These are phyloP conservation scores for Blakeslea trispora DNA, from an alignment of 371 early-diverging fungal species.

Conservation along the genomic window DNA sequence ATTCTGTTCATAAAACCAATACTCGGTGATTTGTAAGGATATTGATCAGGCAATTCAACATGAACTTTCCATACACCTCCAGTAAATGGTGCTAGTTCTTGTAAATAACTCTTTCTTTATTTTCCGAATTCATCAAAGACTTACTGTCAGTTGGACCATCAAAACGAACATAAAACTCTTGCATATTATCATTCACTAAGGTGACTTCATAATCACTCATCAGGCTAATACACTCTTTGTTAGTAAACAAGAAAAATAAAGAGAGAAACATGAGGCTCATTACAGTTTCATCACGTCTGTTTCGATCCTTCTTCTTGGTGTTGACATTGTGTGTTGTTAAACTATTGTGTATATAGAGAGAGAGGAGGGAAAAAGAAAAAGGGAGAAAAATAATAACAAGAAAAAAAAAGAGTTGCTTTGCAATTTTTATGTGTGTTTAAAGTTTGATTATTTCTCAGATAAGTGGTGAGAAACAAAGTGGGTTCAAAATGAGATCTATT, in stretches of 20 bases:
- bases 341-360: too few relatives aligned
- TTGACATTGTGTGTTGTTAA: constrained; percentile 64
- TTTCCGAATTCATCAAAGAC: constrained; percentile 24
- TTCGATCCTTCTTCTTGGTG: constrained; percentile 92
- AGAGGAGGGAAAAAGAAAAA: too few relatives aligned
- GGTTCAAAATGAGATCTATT: too few relatives aligned
- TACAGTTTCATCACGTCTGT: constrained; percentile 99
- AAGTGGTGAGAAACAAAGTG: too few relatives aligned
- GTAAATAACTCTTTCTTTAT: not conserved
- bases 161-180: constrained; percentile 95
- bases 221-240: constrained; percentile 61
- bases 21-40: constrained; percentile 99
- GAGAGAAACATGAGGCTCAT: constrained; percentile 28
- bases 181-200: constrained; percentile 98
- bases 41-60: constrained; percentile 98
- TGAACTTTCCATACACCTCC: constrained; percentile 97
- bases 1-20: constrained; percentile 99
- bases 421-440: too few relatives aligned
- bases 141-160: constrained; percentile 94
- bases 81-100: constrained; percentile 82
- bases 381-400: not conserved
- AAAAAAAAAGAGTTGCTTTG: not conserved
- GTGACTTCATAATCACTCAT: constrained; percentile 99
- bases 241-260: not conserved
- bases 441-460: too few relatives aligned